These are phyloP conservation scores for Hyparrhenia diplandra DNA, from an alignment of 176 grass and related monocot species.

Conservation along the genomic window DNA sequence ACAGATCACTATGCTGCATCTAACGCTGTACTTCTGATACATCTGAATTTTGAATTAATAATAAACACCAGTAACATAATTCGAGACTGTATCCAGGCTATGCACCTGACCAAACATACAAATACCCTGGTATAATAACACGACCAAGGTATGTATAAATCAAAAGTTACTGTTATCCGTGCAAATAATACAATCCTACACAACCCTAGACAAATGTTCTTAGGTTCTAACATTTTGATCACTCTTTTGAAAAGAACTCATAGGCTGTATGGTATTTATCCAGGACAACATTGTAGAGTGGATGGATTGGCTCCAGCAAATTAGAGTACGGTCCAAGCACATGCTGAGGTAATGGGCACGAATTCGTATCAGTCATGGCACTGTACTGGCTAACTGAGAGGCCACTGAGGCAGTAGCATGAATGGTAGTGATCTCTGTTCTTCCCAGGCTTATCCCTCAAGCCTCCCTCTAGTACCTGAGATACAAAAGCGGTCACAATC, in stretches of 20 bases:
- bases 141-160: not conserved
- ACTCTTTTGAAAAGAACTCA: conserved; percentile 60
- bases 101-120: not conserved
- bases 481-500: not conserved
- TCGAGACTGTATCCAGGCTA: not conserved
- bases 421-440: conserved; percentile 74
- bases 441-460: conserved; percentile 97
- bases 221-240: conserved; percentile 7
- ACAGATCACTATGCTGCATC: not conserved
- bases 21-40: not conserved
- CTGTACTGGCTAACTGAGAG: conserved; percentile 74
- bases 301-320: conserved; percentile 77
- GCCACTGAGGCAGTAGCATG: conserved; percentile 94
- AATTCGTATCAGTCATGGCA: conserved; percentile 36
- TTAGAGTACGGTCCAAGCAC: conserved; percentile 89
- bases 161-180: not conserved
- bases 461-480: conserved; percentile 78
- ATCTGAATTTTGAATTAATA: not conserved
- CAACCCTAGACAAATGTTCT: not conserved
- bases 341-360: conserved; percentile 46
- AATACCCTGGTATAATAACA: not conserved
- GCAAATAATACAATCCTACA: not conserved
- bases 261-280: conserved; percentile 59
- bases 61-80: not conserved
- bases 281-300: conserved; percentile 70